phyloP scores from a whole-genome alignment of 2,329 filamentous ascomycete genomes.

The Scopulariopsis brevicaulis region DNA sequence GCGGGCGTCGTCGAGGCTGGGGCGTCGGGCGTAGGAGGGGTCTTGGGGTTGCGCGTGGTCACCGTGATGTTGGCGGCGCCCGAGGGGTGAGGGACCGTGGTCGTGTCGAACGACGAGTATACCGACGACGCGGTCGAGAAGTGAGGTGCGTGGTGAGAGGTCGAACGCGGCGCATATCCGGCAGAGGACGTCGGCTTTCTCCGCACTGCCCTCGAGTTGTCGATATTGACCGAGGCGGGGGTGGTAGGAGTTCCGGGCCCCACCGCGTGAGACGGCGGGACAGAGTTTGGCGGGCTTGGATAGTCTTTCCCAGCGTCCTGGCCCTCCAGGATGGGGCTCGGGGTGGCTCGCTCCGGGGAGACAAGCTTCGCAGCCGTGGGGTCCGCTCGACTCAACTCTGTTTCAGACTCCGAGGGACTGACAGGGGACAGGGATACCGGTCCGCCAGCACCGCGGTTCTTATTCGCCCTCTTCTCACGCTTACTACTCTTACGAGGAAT shows the following conservation, averaged over 20 bases:
- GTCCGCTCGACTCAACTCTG: slow-evolving; percentile 13
- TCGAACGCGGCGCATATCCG: slow-evolving; percentile 9
- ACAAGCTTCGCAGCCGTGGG: slow-evolving; percentile 22
- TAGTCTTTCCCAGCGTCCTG: slow-evolving; percentile 14
- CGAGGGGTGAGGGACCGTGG: not conserved
- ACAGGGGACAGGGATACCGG: slow-evolving; percentile 16
- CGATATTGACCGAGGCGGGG: slow-evolving; percentile 4
- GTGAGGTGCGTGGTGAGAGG: slow-evolving; percentile 16
- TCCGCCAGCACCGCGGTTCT: slow-evolving; percentile 2
- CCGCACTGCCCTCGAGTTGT: slow-evolving; percentile 23
- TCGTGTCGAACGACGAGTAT: slow-evolving; percentile 13
- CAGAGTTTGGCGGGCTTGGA: slow-evolving; percentile 20
- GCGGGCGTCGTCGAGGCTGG: not conserved
- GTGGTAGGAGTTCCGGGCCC: slow-evolving; percentile 1
- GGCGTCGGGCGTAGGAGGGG: not conserved
- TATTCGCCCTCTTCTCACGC: slow-evolving; percentile 12
- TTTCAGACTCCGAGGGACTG: slow-evolving; percentile 21
- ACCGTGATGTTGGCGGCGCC: not conserved
- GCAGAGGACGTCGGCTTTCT: slow-evolving; percentile 31
- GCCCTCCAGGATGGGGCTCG: slow-evolving; percentile 12
- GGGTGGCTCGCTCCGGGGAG: not conserved
- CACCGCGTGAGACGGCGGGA: slow-evolving; percentile 11
- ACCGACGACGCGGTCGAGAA: slow-evolving; percentile 21
- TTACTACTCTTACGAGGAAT: slow-evolving; percentile 40
- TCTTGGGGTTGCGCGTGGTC: not conserved